These are phyloP conservation scores for Silybum marianum DNA, from an alignment of 129 eudicot species.

Conservation along the genomic window DNA sequence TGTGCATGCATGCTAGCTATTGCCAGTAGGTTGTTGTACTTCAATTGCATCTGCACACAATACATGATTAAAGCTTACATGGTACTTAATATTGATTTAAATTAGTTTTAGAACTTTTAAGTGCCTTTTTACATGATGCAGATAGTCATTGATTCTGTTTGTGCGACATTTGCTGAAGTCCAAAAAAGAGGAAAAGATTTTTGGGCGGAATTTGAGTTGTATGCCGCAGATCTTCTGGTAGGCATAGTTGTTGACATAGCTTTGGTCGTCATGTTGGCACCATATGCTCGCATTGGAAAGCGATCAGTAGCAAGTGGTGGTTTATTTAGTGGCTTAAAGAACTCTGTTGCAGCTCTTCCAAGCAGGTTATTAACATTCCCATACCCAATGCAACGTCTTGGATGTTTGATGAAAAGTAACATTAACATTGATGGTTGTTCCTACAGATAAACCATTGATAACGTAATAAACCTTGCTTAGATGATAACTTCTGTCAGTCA, in stretches of 20 bases:
- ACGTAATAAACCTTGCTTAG: neutral
- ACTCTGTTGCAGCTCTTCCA: slow-evolving; percentile 73
- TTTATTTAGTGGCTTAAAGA: slow-evolving; percentile 57
- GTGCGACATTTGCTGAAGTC: slow-evolving; percentile 97
- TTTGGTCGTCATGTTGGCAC: slow-evolving; percentile 94
- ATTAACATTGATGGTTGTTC: neutral
- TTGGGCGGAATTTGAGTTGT: slow-evolving; percentile 94
- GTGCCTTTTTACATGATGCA: slow-evolving; percentile 33
- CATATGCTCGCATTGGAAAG: slow-evolving; percentile 87
- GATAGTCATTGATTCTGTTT: slow-evolving; percentile 91
- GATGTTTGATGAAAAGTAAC: neutral
- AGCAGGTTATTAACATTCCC: slow-evolving; percentile 62
- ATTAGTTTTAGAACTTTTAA: neutral
- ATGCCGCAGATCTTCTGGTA: slow-evolving; percentile 91
- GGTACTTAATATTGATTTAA: neutral
- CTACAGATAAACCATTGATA: neutral
- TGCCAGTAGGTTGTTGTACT: neutral
- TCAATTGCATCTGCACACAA: neutral
- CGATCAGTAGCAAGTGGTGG: slow-evolving; percentile 61
- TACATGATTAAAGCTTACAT: neutral
- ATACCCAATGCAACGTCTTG: neutral
- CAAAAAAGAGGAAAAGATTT: slow-evolving; percentile 93
- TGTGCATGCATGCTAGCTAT: neutral
- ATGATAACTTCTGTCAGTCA: too few species aligned
- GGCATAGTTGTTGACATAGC: slow-evolving; percentile 92